phyloP scores from a whole-genome alignment of 352 stramenopile species.

The Globisporangium nagaii region DNA sequence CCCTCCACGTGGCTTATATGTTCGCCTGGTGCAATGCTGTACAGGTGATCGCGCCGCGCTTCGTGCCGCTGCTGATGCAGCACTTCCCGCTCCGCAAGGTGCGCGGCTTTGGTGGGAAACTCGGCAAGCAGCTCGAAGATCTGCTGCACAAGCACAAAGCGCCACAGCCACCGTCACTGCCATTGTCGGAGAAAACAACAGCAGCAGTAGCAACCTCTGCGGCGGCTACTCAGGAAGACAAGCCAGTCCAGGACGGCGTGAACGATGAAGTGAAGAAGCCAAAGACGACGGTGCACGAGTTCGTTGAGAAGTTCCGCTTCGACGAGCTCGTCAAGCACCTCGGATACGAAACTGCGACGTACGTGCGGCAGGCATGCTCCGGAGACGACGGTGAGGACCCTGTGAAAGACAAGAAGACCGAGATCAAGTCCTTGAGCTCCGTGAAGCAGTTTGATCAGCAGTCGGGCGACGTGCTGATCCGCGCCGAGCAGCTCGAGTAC shows the following conservation, averaged over 20 bases:
- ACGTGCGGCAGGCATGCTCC: conserved; percentile 51
- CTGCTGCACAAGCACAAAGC: conserved; percentile 43
- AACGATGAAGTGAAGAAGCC: conserved; percentile 15
- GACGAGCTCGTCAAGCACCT: conserved; percentile 45
- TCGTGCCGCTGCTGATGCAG: conserved; percentile 58
- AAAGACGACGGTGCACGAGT: conserved; percentile 31
- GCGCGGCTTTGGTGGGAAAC: conserved; percentile 68
- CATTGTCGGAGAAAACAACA: background rate
- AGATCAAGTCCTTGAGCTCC: conserved; percentile 60
- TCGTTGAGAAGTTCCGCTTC: conserved; percentile 50
- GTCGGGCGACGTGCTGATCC: conserved; percentile 33
- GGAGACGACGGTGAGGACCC: conserved; percentile 66
- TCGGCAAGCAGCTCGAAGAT: conserved; percentile 60
- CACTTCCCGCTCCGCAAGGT: conserved; percentile 69
- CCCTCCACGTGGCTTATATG: background rate
- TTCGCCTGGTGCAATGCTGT: background rate
- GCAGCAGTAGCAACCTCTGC: conserved; percentile 7
- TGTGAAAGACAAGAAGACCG: conserved; percentile 62
- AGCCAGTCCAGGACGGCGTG: no score
- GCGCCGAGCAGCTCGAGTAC: conserved; percentile 60
- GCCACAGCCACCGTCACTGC: background rate
- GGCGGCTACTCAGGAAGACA: no score
- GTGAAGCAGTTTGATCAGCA: conserved; percentile 81
- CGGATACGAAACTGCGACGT: conserved; percentile 52
- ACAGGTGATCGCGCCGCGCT: conserved; percentile 58